phyloP scores from a whole-genome alignment of 257 asterid genomes.

The Nicotiana sylvestris region DNA sequence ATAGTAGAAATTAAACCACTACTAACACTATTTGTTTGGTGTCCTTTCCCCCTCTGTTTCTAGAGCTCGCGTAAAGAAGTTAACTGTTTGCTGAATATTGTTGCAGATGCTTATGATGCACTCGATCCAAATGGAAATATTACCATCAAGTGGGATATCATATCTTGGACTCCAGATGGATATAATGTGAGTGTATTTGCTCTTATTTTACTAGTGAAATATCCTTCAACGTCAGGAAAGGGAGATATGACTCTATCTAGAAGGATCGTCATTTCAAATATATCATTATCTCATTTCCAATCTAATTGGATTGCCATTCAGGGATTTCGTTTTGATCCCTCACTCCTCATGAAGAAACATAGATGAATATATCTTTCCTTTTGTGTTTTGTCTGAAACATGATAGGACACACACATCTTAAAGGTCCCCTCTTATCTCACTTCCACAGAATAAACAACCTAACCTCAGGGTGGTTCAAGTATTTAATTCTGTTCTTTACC shows the following conservation, averaged over 20 bases:
- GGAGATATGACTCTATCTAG: neutral
- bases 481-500: neutral
- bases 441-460: neutral
- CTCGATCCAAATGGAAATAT: constrained; percentile 56
- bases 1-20: neutral
- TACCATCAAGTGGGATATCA: constrained; percentile 57
- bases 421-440: neutral
- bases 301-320: neutral
- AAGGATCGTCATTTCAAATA: neutral
- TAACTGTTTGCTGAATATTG: neutral
- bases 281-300: neutral
- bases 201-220: neutral
- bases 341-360: neutral
- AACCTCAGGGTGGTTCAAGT: neutral
- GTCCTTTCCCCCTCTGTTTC: neutral
- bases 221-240: neutral
- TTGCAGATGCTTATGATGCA: constrained; percentile 55
- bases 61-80: neutral
- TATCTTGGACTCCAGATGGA: constrained; percentile 50
- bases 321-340: neutral
- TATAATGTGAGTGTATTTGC: constrained; percentile 35
- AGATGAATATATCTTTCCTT: neutral
- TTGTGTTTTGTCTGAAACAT: neutral
- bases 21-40: neutral
- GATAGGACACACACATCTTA: neutral